Conservation (phyloP, 257 asterid genomes). For the Parsonsia alboflavescens region DNA sequence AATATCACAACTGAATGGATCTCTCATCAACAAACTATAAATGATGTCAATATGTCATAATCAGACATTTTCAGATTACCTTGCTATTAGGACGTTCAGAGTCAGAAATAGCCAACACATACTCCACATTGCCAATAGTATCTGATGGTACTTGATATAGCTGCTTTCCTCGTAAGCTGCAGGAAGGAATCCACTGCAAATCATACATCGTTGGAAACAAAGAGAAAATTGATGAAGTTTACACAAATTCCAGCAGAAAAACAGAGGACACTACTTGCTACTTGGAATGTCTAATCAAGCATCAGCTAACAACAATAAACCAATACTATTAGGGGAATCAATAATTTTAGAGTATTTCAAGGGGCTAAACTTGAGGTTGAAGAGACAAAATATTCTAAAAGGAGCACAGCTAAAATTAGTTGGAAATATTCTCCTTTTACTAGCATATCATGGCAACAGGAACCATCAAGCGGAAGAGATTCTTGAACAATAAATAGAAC, state of each 20-base stretch:
- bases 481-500: neutral
- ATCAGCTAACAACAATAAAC: neutral
- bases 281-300: neutral
- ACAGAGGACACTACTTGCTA: neutral
- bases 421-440: neutral
- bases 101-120: slow-evolving; percentile 72
- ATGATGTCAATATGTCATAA: neutral
- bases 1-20: neutral
- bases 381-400: neutral
- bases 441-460: neutral
- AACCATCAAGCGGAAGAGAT: neutral
- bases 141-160: slow-evolving; percentile 75
- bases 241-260: neutral
- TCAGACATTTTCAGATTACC: slow-evolving; percentile 29
- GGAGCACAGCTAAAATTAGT: neutral
- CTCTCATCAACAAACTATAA: neutral
- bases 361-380: neutral
- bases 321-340: neutral
- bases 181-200: slow-evolving; percentile 17
- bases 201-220: neutral
- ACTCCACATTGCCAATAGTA: slow-evolving; percentile 56
- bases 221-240: neutral
- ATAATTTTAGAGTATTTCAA: neutral
- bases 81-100: slow-evolving; percentile 52
- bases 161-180: slow-evolving; percentile 86